Evolutionary conservation across 495 filamentous ascomycete genomes (phyloP), one percentile per base, ranked within the genome.

Genomic region (Niebla homalea): DNA sequence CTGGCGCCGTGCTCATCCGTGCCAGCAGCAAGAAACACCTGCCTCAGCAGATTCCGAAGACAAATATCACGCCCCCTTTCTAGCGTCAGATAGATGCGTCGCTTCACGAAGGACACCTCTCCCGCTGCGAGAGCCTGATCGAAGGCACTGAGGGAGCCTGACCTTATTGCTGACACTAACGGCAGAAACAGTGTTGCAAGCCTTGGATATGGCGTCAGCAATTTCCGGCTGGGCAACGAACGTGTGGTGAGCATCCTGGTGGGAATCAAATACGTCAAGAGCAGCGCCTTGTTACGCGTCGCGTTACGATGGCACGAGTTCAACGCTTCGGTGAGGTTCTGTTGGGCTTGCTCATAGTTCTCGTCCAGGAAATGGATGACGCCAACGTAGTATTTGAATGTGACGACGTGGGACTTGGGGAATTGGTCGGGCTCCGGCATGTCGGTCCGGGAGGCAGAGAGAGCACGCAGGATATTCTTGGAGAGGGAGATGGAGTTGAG

Each of bases 191-290:
- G 75, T 15, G 64, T 61, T 60, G 88, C 77, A 0, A 97, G 75
- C n/a, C 74, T 76, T 5, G 92, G 88, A 54, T 83, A 94, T 5
- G 75, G 76, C 8, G 73, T 66, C 1, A 98, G 78, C 1, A 97
- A 76, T 37, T 69, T 56, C 43, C 70, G 59, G 49, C 79, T 85
- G 11, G 92, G 93, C 1, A 97, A 76, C 0, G 75, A 84, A 63
- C 93, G 89, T 0, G 80, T 85, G 10, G 85, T 96, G 37, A 96
- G 75, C 29, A 98, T 79, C 47, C 83, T 86, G 52, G 87, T 93
- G 1, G 92, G 92, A 46, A 98, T 84, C 18, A 98, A 79, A 57
- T 98, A 97, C 2, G 85, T 93, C n/a, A 97, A 74, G 52, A 98
- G 95, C 40, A 93, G 71, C 81, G 95, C 85, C 58, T 80, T 79